Evolutionary conservation across 176 grass and related monocot species (phyloP).

Genomic region (Coix lacrymajobi): DNA sequence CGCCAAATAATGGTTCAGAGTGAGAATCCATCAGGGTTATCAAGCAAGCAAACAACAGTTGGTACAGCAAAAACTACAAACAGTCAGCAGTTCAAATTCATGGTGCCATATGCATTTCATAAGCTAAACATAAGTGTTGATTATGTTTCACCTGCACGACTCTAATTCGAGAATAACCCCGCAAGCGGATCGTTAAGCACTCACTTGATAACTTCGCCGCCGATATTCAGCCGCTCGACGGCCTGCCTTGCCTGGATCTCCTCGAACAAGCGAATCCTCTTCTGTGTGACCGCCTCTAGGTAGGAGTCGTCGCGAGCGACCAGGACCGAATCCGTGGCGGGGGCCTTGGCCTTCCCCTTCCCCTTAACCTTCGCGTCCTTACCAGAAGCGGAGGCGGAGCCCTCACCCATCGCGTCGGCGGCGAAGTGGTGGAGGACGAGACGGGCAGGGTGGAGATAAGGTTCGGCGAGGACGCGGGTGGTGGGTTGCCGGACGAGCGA

Average conservation of each 20-base stretch:
- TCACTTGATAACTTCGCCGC: conserved; percentile 73
- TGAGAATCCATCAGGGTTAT: not conserved
- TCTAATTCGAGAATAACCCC: not conserved
- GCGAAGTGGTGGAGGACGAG: conserved; percentile 4
- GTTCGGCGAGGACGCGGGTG: not conserved
- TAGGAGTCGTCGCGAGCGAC: conserved; percentile 48
- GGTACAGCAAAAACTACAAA: not conserved
- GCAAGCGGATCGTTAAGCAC: not conserved
- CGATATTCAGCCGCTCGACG: conserved; percentile 54
- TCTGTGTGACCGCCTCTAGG: conserved; percentile 53
- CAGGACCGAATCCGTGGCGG: not conserved
- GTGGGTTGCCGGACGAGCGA: conserved; percentile 19
- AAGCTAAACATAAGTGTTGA: not conserved
- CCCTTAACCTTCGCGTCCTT: conserved; percentile 28
- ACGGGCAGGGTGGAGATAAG: not conserved
- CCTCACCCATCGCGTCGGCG: conserved; percentile 43
- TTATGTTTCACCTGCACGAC: not conserved
- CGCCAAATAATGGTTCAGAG: not conserved
- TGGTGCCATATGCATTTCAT: not conserved
- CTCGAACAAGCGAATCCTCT: conserved; percentile 63
- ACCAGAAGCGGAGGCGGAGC: not conserved
- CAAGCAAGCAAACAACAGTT: not conserved
- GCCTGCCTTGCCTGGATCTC: conserved; percentile 55
- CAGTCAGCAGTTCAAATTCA: not conserved
- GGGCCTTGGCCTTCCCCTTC: not conserved